Evolutionary conservation across 2,329 filamentous ascomycete genomes (phyloP).

Genomic region (Didymella sp.): DNA sequence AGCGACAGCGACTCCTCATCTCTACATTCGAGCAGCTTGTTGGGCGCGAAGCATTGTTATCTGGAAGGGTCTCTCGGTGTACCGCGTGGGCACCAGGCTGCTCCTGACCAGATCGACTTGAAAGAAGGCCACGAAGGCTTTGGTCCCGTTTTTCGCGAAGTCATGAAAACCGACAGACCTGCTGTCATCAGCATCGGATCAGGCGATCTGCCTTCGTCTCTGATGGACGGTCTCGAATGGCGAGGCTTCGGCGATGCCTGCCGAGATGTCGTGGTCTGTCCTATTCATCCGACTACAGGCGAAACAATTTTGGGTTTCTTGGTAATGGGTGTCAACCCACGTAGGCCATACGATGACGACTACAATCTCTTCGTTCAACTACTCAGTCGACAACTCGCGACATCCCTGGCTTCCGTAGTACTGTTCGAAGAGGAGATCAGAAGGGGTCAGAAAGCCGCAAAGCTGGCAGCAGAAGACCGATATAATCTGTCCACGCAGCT

Average conservation of each 20-base stretch:
- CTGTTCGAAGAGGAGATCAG: conserved; percentile 84
- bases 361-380: conserved; percentile 80
- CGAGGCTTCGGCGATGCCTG: conserved; percentile 75
- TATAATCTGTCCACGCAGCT: conserved; percentile 80
- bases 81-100: conserved; percentile 67
- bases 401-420: conserved; percentile 80
- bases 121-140: conserved; percentile 74
- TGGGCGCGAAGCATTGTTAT: conserved; percentile 68
- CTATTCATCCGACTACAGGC: conserved; percentile 77
- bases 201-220: conserved; percentile 67
- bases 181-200: conserved; percentile 72
- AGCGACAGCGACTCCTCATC: conserved; percentile 74
- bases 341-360: conserved; percentile 79
- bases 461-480: conserved; percentile 75
- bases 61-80: conserved; percentile 77
- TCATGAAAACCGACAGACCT: conserved; percentile 71
- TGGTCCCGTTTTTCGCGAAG: conserved; percentile 76
- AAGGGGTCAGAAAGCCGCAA: conserved; percentile 74
- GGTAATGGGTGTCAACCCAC: conserved; percentile 78
- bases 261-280: conserved; percentile 75
- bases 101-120: conserved; percentile 70
- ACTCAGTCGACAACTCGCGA: conserved; percentile 76
- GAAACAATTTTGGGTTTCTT: conserved; percentile 79
- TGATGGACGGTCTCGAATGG: conserved; percentile 73
- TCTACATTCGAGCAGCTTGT: conserved; percentile 70